Evolutionary conservation across 2,329 filamentous ascomycete species (phyloP), one percentile per base, ranked within the genome.

Genomic region (Colletotrichum magnum): DNA sequence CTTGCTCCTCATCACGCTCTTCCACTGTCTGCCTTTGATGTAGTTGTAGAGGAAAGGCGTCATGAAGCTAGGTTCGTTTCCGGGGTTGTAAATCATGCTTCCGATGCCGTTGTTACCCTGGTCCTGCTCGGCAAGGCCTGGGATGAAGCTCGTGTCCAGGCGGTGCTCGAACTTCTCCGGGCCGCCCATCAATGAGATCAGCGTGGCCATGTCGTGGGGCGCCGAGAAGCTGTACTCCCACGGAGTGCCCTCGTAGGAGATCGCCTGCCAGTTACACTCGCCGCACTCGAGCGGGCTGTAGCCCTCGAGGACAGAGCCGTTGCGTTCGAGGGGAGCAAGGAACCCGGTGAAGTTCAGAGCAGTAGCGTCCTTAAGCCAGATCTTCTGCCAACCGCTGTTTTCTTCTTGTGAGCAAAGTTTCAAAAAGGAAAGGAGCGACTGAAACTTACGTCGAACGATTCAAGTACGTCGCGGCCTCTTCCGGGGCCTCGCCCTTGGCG

Each of bases 21-120:
- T 82, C 72, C 85, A 83, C 60, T 88, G 87, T 43, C 82, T 81
- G 52, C 82, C 79, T 28, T 64, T 68, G 48, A 87, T 80, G 73
- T 86, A 90, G 71, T 89, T 86, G 76, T 88, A 90, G 1, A 89
- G 79, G 72, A 87, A 90, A 0, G 87, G 86, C 10, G 84, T 83
- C 32, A 83, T 84, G 75, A 89, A 89, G 72, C 81, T 79, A 24
- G 87, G 87, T 72, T 90, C 87, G 69, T 90, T 89, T 0, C 85
- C 87, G 1, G 84, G 80, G 68, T 89, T 84, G 72, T 86, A 88
- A 16, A 89, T 82, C 26, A 79, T 80, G 69, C 76, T 51, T 77
- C 80, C 77, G 76, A 82, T n/a, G 71, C 74, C 73, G 84, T 84
- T 18, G 84, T 79, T 13, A 18, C 76, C 77, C 45, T 84, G 85